Evolutionary conservation across 441 rosid species (phyloP).

Genomic region (Adansonia gregorii): DNA sequence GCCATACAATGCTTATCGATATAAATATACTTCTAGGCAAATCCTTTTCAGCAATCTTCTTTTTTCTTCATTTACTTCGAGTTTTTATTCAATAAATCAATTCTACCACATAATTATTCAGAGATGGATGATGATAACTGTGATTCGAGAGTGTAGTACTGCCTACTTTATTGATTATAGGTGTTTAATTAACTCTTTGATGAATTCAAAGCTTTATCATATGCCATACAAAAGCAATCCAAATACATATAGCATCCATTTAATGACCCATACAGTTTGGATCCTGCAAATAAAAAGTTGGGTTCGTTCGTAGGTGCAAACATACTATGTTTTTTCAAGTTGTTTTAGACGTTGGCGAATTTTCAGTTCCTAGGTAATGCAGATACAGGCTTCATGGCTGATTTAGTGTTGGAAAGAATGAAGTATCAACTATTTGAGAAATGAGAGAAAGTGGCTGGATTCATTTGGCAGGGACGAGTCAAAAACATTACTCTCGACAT

Average conservation of each 20-base stretch:
- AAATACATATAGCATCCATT: slow-evolving; percentile 4
- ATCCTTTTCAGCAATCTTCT: not conserved
- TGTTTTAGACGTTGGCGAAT: not conserved
- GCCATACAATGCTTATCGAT: not conserved
- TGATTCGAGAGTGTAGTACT: not conserved
- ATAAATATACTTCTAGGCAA: not conserved
- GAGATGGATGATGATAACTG: not conserved
- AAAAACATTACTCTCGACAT: slow-evolving; percentile 6
- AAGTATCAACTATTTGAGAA: not conserved
- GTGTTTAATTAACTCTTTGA: not conserved
- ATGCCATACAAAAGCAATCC: not conserved
- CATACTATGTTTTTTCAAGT: not conserved
- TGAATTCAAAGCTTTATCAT: not conserved
- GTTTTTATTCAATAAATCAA: slow-evolving; percentile 7
- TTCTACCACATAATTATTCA: not conserved
- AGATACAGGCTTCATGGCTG: not conserved
- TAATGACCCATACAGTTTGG: not conserved
- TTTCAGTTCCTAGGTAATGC: slow-evolving; percentile 1
- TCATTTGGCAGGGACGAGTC: not conserved
- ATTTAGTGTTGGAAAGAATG: not conserved
- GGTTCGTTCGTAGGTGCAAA: not conserved
- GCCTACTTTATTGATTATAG: not conserved
- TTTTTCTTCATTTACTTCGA: not conserved
- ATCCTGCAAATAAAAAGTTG: not conserved
- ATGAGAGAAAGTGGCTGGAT: not conserved